Evolutionary conservation across 352 stramenopile genomes (phyloP).

Genomic region (Thalassiosira gravida): DNA sequence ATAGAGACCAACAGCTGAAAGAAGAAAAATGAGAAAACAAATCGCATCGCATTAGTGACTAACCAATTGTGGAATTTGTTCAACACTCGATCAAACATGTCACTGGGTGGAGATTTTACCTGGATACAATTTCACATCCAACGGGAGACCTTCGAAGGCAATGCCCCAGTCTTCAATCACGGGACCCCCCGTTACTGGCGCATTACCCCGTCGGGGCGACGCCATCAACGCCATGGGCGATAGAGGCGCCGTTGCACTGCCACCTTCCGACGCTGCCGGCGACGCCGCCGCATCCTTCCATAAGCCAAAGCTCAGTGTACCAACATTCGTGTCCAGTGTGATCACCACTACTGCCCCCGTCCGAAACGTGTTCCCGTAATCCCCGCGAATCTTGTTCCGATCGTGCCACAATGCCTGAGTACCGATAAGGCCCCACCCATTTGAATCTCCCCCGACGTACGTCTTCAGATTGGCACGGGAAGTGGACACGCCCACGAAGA

Average conservation of each 20-base stretch:
- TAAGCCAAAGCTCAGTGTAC: conserved; percentile 81
- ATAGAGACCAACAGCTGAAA: conserved; percentile 78
- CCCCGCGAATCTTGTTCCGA: conserved; percentile 87
- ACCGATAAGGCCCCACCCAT: conserved; percentile 98
- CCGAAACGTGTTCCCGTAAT: conserved; percentile 82
- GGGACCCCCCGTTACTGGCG: conserved; percentile 35
- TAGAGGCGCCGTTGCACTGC: conserved; percentile 34
- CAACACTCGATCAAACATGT: too few relatives aligned
- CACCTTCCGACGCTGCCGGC: conserved; percentile 1
- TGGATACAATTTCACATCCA: conserved; percentile 83
- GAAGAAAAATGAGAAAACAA: conserved; percentile 7
- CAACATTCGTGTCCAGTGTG: conserved; percentile 84
- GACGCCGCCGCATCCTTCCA: conserved; percentile 72
- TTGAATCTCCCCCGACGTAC: conserved; percentile 95
- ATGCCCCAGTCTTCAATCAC: conserved; percentile 85
- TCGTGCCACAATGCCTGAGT: conserved; percentile 98
- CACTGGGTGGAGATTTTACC: conserved; percentile 17
- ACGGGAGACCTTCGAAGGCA: conserved; percentile 84
- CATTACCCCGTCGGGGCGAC: conserved; percentile 42
- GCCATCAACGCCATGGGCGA: conserved; percentile 53
- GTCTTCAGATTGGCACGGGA: conserved; percentile 90
- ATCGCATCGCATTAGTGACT: too few relatives aligned
- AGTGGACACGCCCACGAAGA: conserved; percentile 96
- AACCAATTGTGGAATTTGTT: not conserved
- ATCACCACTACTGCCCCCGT: conserved; percentile 81